These are phyloP conservation scores for Pythium pyrilobum DNA, from an alignment of 352 stramenopile genomes.

Conservation along the genomic window DNA sequence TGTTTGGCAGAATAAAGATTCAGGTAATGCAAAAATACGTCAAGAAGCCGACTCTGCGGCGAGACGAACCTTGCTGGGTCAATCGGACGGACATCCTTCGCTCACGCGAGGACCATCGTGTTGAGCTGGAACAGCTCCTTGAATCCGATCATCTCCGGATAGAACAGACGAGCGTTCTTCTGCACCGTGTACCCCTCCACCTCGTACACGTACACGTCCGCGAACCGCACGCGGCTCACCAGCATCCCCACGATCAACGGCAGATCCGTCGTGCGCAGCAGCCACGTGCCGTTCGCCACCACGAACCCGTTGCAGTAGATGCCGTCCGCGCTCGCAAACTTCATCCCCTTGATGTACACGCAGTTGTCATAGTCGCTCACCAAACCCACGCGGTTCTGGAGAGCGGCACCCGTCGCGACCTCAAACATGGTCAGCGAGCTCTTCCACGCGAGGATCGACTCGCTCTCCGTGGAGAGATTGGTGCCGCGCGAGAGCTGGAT, in stretches of 20 bases:
- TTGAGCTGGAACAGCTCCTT: constrained; percentile 21
- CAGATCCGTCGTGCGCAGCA: constrained; percentile 37
- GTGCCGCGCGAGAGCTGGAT: background rate
- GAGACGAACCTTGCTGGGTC: too few species aligned
- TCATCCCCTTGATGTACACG: constrained; percentile 28
- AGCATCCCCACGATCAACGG: constrained; percentile 38
- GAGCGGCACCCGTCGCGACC: constrained; percentile 9
- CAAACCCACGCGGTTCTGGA: constrained; percentile 19
- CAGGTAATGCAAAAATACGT: too few species aligned
- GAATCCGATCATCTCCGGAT: constrained; percentile 27
- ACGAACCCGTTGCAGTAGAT: constrained; percentile 61
- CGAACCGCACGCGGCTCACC: constrained; percentile 28
- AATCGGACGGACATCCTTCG: too few species aligned
- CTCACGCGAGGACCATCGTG: constrained; percentile 4
- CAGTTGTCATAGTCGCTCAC: constrained; percentile 49
- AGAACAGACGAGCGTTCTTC: constrained; percentile 24
- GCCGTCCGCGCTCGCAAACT: constrained; percentile 31
- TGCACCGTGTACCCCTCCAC: constrained; percentile 24
- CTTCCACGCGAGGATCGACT: background rate
- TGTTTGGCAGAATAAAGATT: too few species aligned
- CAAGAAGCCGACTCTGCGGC: too few species aligned
- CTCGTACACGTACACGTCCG: constrained; percentile 46
- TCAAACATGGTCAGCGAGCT: constrained; percentile 9
- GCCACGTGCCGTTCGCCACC: constrained; percentile 44
- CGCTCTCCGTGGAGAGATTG: background rate